Conservation (phyloP, 1,139 yeast species). For the Entelexis paramagnoliae region DNA sequence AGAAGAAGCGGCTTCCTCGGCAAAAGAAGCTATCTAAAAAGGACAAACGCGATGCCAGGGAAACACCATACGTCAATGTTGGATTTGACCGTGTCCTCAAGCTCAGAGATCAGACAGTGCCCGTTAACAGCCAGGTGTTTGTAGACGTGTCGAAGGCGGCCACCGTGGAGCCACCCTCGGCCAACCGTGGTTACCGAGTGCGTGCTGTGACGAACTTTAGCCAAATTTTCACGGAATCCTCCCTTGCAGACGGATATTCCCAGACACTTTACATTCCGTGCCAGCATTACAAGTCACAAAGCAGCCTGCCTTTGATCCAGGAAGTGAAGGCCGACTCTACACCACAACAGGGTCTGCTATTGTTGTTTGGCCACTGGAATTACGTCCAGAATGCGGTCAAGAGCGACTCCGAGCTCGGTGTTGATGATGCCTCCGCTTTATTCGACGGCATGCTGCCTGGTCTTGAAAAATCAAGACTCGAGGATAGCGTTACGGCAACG, state of each 20-base stretch:
- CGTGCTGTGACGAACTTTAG: constrained; percentile 54
- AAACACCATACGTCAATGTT: constrained; percentile 64
- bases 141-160: constrained; percentile 53
- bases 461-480: constrained; percentile 51
- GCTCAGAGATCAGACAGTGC: constrained; percentile 46
- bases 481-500: constrained; percentile 59
- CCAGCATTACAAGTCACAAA: constrained; percentile 38
- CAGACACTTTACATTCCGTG: constrained; percentile 56
- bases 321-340: constrained; percentile 19
- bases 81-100: constrained; percentile 53
- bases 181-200: constrained; percentile 52
- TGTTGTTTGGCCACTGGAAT: constrained; percentile 55
- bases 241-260: constrained; percentile 59
- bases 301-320: constrained; percentile 23
- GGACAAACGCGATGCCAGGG: constrained; percentile 24
- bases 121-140: constrained; percentile 70
- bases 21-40: constrained; percentile 33
- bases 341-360: constrained; percentile 35
- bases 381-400: constrained; percentile 47
- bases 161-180: constrained; percentile 52
- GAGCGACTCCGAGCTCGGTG: constrained; percentile 41
- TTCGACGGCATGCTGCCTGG: constrained; percentile 55
- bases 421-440: constrained; percentile 45
- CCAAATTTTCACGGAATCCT: constrained; percentile 59
- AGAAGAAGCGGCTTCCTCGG: constrained; percentile 35